Evolutionary conservation across 805 yeast species (phyloP).

Genomic region (Yamadazyma insecticola): DNA sequence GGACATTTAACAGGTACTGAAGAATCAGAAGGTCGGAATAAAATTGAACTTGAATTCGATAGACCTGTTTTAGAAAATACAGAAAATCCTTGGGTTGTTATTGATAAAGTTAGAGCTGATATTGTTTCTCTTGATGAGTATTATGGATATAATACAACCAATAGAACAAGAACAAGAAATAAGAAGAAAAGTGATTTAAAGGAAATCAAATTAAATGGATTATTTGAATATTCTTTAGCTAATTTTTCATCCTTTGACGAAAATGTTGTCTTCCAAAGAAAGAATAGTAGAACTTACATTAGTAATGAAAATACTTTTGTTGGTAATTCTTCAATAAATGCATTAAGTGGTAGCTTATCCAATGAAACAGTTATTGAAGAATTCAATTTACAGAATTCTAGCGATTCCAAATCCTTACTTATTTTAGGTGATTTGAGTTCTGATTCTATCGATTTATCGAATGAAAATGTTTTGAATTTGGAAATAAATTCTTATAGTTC

Average conservation of each 20-base stretch:
- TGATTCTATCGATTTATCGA: constrained; percentile 23
- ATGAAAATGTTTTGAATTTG: constrained; percentile 24
- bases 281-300: too few species aligned
- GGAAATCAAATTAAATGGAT: constrained; percentile 55
- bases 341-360: constrained; percentile 25
- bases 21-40: constrained; percentile 20
- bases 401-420: constrained; percentile 28
- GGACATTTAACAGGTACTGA: constrained; percentile 60
- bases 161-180: constrained; percentile 17
- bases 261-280: constrained; percentile 18
- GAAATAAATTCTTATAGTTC: constrained; percentile 24
- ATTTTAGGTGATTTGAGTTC: constrained; percentile 45
- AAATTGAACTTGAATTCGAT: constrained; percentile 24
- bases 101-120: constrained; percentile 56
- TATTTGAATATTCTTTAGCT: constrained; percentile 74
- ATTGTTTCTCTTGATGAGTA: constrained; percentile 45
- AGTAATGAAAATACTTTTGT: constrained; percentile 30
- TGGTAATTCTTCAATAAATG: constrained; percentile 37
- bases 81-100: constrained; percentile 52
- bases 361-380: constrained; percentile 31
- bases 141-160: constrained; percentile 19
- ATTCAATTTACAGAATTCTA: constrained; percentile 26
- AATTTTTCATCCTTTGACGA: constrained; percentile 50
- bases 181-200: constrained; percentile 12
- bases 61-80: constrained; percentile 17